Conservation (phyloP, 2,329 filamentous ascomycete genomes). For the Endocalyx cinctus region DNA sequence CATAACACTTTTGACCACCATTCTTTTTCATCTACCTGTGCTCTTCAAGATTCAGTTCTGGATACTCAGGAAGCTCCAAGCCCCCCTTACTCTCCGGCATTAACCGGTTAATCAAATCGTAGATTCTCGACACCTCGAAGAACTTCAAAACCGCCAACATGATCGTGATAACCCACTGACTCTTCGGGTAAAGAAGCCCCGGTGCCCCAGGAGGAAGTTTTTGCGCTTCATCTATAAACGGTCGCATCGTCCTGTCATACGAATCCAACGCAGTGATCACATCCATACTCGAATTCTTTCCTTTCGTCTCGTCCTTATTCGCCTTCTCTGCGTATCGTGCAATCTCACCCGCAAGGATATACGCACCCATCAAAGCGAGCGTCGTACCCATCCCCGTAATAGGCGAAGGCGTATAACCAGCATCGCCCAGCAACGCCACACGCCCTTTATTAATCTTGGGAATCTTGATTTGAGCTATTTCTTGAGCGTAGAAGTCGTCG, state of each 20-base stretch:
- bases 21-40: no score
- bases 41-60: conserved; percentile 18
- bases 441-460: conserved; percentile 38
- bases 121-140: conserved; percentile 14
- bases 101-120: conserved; percentile 11
- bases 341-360: conserved; percentile 53
- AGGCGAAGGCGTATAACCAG: conserved; percentile 44
- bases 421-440: conserved; percentile 50
- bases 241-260: conserved; percentile 41
- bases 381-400: conserved; percentile 50
- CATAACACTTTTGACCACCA: no score
- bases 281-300: conserved; percentile 3
- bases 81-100: conserved; percentile 15
- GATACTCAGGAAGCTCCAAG: conserved; percentile 16
- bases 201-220: conserved; percentile 18
- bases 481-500: conserved; percentile 42
- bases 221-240: conserved; percentile 40
- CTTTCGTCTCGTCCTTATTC: conserved; percentile 2
- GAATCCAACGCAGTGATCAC: conserved; percentile 30
- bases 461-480: conserved; percentile 41
- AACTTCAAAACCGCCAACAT: conserved; percentile 22
- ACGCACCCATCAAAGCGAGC: conserved; percentile 44
- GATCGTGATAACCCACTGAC: conserved; percentile 15
- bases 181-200: conserved; percentile 13
- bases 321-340: conserved; percentile 16